phyloP scores from a whole-genome alignment of 306 rosid species.

The Trifolium subterraneum region DNA sequence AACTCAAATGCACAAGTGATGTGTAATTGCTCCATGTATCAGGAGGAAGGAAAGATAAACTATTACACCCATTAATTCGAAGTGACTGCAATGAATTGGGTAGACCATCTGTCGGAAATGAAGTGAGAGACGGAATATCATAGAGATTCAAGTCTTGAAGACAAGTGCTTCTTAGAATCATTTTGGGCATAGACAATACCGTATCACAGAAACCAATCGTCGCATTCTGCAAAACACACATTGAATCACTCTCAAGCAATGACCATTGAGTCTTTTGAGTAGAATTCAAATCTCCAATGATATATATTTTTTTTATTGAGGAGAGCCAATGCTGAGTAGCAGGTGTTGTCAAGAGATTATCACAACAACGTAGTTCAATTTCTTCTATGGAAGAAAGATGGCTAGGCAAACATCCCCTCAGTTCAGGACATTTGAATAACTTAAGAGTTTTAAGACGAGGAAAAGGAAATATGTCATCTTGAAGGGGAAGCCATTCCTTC shows the following conservation, averaged over 20 bases:
- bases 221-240: neutral
- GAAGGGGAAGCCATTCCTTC: constrained; percentile 13
- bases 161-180: neutral
- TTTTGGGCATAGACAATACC: neutral
- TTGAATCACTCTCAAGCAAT: neutral
- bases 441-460: neutral
- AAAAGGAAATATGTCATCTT: neutral
- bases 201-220: too few species aligned
- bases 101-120: constrained; percentile 2
- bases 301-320: neutral
- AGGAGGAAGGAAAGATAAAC: neutral
- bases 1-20: neutral
- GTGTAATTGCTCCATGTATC: constrained; percentile 2
- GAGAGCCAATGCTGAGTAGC: constrained; percentile 1
- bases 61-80: fast-evolving
- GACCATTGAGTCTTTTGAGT: neutral
- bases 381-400: neutral
- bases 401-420: neutral
- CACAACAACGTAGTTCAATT: neutral
- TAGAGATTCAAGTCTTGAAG: neutral
- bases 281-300: too few species aligned
- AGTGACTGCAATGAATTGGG: constrained; percentile 4
- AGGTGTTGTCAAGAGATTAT: neutral
- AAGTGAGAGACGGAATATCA: neutral
- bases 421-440: neutral